phyloP scores from a whole-genome alignment of 768 basidiomycete genomes.

The Scleroderma citrinum region DNA sequence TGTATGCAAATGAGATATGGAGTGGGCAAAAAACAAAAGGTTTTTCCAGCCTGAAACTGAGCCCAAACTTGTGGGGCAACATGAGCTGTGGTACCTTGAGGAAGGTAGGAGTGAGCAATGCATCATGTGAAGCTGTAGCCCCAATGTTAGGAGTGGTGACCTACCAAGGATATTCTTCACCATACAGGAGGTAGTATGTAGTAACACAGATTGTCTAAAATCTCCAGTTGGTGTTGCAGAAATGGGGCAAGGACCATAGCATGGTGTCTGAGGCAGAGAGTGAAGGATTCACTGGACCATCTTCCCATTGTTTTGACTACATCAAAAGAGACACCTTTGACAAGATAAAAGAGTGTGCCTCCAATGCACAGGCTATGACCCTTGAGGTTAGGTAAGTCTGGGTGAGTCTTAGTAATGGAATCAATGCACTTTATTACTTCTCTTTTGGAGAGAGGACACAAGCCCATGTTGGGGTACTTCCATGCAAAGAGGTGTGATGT shows the following conservation, averaged over 20 bases:
- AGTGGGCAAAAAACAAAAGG: no score
- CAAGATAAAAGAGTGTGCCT: conserved; percentile 20
- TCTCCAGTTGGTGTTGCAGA: background rate
- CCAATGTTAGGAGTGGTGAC: no score
- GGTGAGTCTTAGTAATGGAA: background rate
- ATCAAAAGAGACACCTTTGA: conserved; percentile 24
- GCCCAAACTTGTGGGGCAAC: no score
- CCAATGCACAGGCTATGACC: conserved; percentile 22
- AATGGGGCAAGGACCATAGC: conserved; percentile 9
- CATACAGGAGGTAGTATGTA: no score
- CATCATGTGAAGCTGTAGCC: no score
- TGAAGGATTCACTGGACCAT: conserved; percentile 29
- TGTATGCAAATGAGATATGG: no score
- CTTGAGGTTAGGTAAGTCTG: background rate
- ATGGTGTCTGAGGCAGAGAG: conserved; percentile 25
- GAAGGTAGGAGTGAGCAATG: no score
- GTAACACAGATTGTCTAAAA: no score
- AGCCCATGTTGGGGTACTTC: background rate
- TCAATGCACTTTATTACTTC: conserved; percentile 20
- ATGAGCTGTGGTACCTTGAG: no score
- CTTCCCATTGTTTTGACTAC: conserved; percentile 27
- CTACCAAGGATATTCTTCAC: no score
- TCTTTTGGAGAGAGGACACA: conserved; percentile 22
- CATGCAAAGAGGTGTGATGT: conserved; percentile 28
- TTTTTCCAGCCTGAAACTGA: no score